Evolutionary conservation across 495 filamentous ascomycete species (phyloP), one percentile per base, ranked within the genome.

Genomic region (Talaromyces adpressus): DNA sequence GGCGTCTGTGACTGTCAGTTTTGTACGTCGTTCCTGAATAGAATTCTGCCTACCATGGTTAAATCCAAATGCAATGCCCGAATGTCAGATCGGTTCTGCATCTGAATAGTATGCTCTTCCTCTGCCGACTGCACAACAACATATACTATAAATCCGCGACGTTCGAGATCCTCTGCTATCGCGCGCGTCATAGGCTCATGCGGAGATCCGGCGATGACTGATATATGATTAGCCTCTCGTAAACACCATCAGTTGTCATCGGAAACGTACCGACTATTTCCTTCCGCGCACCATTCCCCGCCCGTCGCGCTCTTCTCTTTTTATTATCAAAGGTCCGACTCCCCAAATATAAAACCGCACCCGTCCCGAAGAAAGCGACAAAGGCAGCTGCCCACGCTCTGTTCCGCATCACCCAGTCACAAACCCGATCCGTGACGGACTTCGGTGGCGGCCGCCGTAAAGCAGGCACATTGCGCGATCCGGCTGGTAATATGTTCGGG

Each of bases 101-200:
- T 81, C 58, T 90, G 86, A 29, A 98, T 86, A 36, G 87, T 73
- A 14, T 89, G 81, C 67, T 98, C 95, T 65, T 98, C 95, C 57
- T 94, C 89, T 52, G 83, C 72, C 8, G 84, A 89, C 63, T 82
- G 87, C 64, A 91, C 92, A 0, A 94, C 89, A 57, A 98, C 79
- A 69, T 90, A 98, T 23, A 98, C 92, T 54, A 98, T 90, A 70
- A 96, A 98, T 14, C 95, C 95, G 58, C 92, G 85, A 58, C 92
- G 84, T 73, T 98, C 94, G 62, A 98, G 71, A 68, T 98, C 95
- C 29, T 90, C 70, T 1, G 91, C 85, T 62, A 98, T 83, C 16
- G 90, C 89, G 64, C 86, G 84, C 1, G 90, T 91, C 68, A 96
- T 80, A 20, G 92, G 90, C 63, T 94, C 85, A 64, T 87, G 84